Percentiles rank a stretch among this genome's conserved stretches.
These are phyloP conservation scores for Sclerotinia borealis DNA, from an alignment of 2,329 filamentous ascomycete species.

Conservation along the genomic window DNA sequence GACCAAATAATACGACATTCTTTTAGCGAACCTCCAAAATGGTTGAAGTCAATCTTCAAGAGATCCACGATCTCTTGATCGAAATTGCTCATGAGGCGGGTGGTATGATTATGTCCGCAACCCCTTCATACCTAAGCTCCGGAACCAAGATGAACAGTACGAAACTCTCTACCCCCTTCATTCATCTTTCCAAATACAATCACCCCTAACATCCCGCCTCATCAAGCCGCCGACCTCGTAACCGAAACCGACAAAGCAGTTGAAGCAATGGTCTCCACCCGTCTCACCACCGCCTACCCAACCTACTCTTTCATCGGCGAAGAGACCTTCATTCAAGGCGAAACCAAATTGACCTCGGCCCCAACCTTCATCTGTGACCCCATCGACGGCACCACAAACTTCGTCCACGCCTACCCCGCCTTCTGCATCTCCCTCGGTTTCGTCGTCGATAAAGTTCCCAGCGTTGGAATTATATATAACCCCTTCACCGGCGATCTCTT, in stretches of 20 bases:
- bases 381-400: conserved; percentile 79
- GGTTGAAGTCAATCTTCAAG: conserved; percentile 52
- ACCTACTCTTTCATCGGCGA: conserved; percentile 63
- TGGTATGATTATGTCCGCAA: conserved; percentile 55
- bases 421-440: conserved; percentile 74
- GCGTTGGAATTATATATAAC: conserved; percentile 74
- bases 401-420: conserved; percentile 68
- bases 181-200: not conserved
- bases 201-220: not conserved
- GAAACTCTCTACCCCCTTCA: conserved; percentile 10
- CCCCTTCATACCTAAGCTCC: conserved; percentile 50
- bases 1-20: not conserved
- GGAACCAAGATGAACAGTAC: conserved; percentile 60
- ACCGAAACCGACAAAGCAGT: conserved; percentile 63
- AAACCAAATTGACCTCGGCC: conserved; percentile 50
- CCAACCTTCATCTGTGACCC: conserved; percentile 79
- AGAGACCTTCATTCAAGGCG: conserved; percentile 67
- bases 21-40: conserved; percentile 32
- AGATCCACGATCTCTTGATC: conserved; percentile 56
- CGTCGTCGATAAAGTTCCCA: conserved; percentile 53
- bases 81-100: conserved; percentile 58
- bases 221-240: conserved; percentile 58
- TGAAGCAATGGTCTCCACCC: conserved; percentile 53
- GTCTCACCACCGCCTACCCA: conserved; percentile 49
- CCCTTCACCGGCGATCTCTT: conserved; percentile 66